Evolutionary conservation across 2,329 filamentous ascomycete genomes (phyloP), one percentile per base, ranked within the genome.

Genomic region (Pseudogymnoascus verrucosus): DNA sequence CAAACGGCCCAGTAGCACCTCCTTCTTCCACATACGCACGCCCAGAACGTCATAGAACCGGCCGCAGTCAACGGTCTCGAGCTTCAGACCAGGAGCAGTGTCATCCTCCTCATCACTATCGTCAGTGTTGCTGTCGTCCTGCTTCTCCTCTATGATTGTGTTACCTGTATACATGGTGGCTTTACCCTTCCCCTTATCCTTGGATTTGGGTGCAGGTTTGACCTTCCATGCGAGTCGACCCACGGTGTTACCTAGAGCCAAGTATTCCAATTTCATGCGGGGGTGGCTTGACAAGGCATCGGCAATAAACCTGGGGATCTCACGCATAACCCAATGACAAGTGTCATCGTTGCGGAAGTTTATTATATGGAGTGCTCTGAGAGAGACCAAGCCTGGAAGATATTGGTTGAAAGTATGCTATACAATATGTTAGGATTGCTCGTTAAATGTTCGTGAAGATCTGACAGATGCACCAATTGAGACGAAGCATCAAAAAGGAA

Each of bases 371-470:
- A 87, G 75, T 3, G 83, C 84, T 12, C 79, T 78, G 4, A 87
- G 79, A 11, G 75, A 80, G 12, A 70, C 68, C 4, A 84, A 70
- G 1, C 78, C 77, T 1, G 77, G 69, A 42, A 86, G 75, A 63
- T 80, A 77, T 68, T 84, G 83, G 71, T 86, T 78, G 54, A 87
- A 79, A 1, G 76, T 77, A 70, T 87, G 85, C 84, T 86, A 21
- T 39, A 59, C 14, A 16, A 57, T 28, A n/a, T 44, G 14, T 60
- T 28, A 61, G 64, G 14, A 57, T 57, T 67, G 65, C 34, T 42
- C 26, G 19, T 21, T 4, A n/a, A 10, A 5, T 39, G 26, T 66
- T 61, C 68, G 64, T 59, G 36, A 19, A 21, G 10, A 21, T 34
- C 2, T 36, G 28, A 26, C 12, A 40, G 11, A 63, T 4, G 36